These are phyloP conservation scores for Solanum microdontum DNA, from an alignment of 257 asterid species.

Conservation along the genomic window DNA sequence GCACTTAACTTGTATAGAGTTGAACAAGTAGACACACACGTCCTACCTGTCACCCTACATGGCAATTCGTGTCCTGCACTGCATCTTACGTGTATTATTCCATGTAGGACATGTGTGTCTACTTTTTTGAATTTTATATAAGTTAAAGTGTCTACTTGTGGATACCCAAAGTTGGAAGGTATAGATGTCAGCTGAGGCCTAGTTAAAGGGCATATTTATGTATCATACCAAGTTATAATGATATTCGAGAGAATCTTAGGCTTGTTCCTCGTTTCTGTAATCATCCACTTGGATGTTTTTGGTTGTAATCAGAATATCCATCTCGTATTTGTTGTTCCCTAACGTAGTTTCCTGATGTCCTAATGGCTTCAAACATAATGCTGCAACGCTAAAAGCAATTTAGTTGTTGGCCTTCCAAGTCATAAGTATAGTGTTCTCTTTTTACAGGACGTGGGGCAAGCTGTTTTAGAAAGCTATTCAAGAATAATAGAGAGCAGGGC, in stretches of 20 bases:
- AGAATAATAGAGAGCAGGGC: constrained; percentile 80
- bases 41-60: neutral
- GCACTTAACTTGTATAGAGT: neutral
- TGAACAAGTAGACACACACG: neutral
- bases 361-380: neutral
- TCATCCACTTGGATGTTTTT: neutral
- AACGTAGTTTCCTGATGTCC: neutral
- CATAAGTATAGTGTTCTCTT: neutral
- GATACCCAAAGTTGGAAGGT: too few species aligned
- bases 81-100: neutral
- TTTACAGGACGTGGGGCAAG: constrained; percentile 81
- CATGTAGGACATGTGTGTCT: neutral
- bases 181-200: neutral
- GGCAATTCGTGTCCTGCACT: neutral
- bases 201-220: neutral
- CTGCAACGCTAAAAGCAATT: neutral
- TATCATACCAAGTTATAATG: neutral
- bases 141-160: neutral
- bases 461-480: constrained; percentile 85
- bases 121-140: neutral
- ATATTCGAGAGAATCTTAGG: neutral
- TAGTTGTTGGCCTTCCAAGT: neutral
- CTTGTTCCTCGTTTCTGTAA: neutral
- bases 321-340: neutral
- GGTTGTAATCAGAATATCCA: neutral